phyloP scores from a whole-genome alignment of 2,329 filamentous ascomycete genomes.

The Venturiaceae sp. region DNA sequence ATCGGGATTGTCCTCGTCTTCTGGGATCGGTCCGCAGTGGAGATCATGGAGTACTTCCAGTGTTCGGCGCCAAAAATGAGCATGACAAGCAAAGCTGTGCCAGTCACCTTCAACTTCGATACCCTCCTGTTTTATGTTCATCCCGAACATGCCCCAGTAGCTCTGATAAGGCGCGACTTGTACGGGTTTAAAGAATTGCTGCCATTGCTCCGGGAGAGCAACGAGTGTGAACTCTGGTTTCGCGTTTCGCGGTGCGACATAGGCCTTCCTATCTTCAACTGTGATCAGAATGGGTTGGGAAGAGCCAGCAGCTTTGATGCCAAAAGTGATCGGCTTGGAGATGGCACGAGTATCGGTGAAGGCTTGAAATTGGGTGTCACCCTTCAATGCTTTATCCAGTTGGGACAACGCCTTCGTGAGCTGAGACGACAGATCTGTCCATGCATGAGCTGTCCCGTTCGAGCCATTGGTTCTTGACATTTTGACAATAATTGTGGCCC shows the following conservation, averaged over 20 bases:
- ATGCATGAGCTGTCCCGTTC: background rate
- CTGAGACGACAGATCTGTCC: background rate
- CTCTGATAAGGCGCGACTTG: slow-evolving; percentile 34
- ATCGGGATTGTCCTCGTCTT: slow-evolving; percentile 26
- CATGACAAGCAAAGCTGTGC: slow-evolving; percentile 33
- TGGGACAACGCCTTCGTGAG: slow-evolving; percentile 11
- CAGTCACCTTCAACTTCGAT: slow-evolving; percentile 38
- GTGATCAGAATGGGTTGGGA: slow-evolving; percentile 23
- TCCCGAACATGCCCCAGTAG: slow-evolving; percentile 30
- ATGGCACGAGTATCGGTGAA: slow-evolving; percentile 25
- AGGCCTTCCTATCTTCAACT: slow-evolving; percentile 20
- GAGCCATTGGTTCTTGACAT: no score
- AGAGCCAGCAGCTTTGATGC: slow-evolving; percentile 23
- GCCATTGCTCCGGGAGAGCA: slow-evolving; percentile 35
- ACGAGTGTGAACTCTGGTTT: slow-evolving; percentile 28
- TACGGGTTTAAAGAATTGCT: slow-evolving; percentile 33
- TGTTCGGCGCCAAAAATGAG: slow-evolving; percentile 36
- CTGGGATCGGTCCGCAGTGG: slow-evolving; percentile 32
- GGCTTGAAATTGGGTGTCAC: slow-evolving; percentile 22
- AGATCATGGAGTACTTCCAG: slow-evolving; percentile 40
- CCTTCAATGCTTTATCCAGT: slow-evolving; percentile 13
- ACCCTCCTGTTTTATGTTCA: slow-evolving; percentile 29
- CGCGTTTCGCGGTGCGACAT: slow-evolving; percentile 9
- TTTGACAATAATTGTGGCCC: no score
- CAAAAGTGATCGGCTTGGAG: slow-evolving; percentile 21